phyloP scores from a whole-genome alignment of 345 rosid genomes.

The Populus tremula region DNA sequence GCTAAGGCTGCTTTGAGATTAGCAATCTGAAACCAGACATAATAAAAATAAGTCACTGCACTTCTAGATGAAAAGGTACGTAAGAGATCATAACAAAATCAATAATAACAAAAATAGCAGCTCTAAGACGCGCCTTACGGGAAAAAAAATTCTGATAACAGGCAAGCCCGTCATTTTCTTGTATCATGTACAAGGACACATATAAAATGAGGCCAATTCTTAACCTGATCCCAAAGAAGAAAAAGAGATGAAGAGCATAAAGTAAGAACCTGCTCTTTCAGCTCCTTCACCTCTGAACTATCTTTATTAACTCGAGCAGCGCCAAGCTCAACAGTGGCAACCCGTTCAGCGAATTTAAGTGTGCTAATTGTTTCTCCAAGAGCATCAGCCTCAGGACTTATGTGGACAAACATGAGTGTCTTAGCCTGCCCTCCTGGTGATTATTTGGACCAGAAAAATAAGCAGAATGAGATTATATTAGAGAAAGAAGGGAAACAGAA shows the following conservation, averaged over 20 bases:
- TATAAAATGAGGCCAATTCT: background rate
- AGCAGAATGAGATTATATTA: background rate
- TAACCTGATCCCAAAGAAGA: background rate
- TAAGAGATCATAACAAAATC: background rate
- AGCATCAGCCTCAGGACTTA: constrained; percentile 36
- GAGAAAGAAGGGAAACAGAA: background rate
- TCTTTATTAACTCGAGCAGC: constrained; percentile 38
- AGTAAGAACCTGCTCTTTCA: constrained; percentile 35
- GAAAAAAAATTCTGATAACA: background rate
- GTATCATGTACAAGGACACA: background rate
- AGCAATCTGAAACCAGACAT: constrained; percentile 21
- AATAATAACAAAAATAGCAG: background rate
- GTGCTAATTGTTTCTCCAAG: constrained; percentile 34
- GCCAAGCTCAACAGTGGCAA: constrained; percentile 37
- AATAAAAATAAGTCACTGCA: background rate
- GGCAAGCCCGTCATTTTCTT: background rate
- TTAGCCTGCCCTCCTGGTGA: constrained; percentile 35
- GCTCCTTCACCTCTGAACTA: constrained; percentile 29
- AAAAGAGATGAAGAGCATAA: background rate
- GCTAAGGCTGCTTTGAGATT: constrained; percentile 31
- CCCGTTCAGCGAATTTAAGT: constrained; percentile 36
- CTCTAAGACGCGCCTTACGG: background rate
- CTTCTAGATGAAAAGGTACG: background rate
- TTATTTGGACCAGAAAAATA: background rate
- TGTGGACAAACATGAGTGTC: constrained; percentile 38